Base-by-base conservation (phyloP, 306 rosid genomes). In the Dryas octopetala region DNA sequence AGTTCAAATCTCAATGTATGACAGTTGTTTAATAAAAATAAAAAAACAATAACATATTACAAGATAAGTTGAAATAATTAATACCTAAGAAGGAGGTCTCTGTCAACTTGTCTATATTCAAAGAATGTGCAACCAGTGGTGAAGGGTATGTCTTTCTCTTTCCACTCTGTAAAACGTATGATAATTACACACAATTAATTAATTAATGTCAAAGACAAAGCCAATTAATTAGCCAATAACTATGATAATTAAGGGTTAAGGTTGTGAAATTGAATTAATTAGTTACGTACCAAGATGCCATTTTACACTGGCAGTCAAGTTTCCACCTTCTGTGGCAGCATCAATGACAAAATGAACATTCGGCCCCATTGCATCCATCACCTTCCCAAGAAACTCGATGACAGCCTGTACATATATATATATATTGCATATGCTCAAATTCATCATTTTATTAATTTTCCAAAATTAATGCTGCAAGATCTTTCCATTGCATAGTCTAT, bases 361-460 rank as follows among this genome's bases (percentile, higher is more conserved):
- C 13, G 75, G 23, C 59, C 89, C 91, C 86, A 85, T 66, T 13
- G 89, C 91, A 1, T 83, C 89, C 83, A 76, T 83, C 54, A 69
- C 74, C 15, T 14, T 50, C 26, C 7, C 4, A 65, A 78, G 64
- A 67, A 89, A 87, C 0, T 40, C n/a, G 9, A 77, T 3, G 14
- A 80, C 66, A 19, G 5, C 68, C 88, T 87, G 73, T 13, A 41
- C 53, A 77, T 6, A 62, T 6, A 62, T 6, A 62, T 6, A 62
- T 15, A 32, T 32, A 32, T 32, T 32, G 38, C 3, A 32, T 32
- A 32, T 52, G 23, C 45, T 9, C 51, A 58, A 26, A 57, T 48
- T 17, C 7, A 15, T 38, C 52, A 53, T 10, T 4, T 67, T 46
- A 45, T 13, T 38, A 26, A 14, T 40, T 7, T 51, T 12, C 52